Conservation (phyloP, 345 rosid species). For the Pugionium cornutum region DNA sequence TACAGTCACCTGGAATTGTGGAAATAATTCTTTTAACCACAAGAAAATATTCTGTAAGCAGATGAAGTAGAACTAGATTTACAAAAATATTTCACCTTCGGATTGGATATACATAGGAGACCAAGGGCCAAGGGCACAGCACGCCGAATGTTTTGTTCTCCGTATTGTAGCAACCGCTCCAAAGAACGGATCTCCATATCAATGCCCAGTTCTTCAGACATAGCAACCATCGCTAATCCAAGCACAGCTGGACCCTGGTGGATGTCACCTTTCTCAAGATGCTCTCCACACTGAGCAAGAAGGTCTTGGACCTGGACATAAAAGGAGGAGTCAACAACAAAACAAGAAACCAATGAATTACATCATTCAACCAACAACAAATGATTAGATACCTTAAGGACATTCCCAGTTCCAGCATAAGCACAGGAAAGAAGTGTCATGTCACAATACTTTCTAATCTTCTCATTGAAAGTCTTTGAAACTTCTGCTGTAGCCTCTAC, state of each 20-base stretch:
- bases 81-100: slow-evolving; percentile 59
- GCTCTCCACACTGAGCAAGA: slow-evolving; percentile 88
- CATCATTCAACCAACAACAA: slow-evolving; percentile 18
- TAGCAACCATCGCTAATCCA: slow-evolving; percentile 96
- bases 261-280: slow-evolving; percentile 89
- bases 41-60: slow-evolving; percentile 1
- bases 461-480: slow-evolving; percentile 89
- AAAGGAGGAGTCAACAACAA: slow-evolving; percentile 19
- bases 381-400: slow-evolving; percentile 70
- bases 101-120: slow-evolving; percentile 92
- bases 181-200: slow-evolving; percentile 97
- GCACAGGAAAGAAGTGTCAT: slow-evolving; percentile 96
- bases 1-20: slow-evolving; percentile 70
- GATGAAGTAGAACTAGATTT: slow-evolving; percentile 16
- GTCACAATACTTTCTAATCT: slow-evolving; percentile 87
- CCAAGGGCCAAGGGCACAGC: slow-evolving; percentile 98
- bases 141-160: slow-evolving; percentile 89
- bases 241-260: slow-evolving; percentile 98
- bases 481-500: slow-evolving; percentile 98
- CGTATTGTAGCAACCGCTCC: slow-evolving; percentile 90
- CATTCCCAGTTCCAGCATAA: slow-evolving; percentile 97
- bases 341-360: slow-evolving; percentile 14
- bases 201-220: slow-evolving; percentile 95
- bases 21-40: background rate
- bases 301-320: slow-evolving; percentile 79